Evolutionary conservation across 2,329 filamentous ascomycete species (phyloP).

Genomic region (Cercospora sesami): DNA sequence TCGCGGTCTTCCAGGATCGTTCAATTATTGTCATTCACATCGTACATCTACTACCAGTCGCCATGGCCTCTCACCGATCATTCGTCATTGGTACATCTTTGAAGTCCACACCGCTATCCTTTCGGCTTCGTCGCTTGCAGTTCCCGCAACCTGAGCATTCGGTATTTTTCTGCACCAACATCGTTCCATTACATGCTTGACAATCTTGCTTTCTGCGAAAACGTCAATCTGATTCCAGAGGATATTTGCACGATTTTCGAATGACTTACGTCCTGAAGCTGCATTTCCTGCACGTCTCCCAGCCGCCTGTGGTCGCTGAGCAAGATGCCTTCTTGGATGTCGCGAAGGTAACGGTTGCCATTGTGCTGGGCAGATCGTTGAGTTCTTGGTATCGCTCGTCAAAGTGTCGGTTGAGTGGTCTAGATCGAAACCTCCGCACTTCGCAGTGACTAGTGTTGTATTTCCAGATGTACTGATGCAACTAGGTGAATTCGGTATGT

Average conservation of each 20-base stretch:
- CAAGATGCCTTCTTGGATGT: neutral
- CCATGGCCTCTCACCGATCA: neutral
- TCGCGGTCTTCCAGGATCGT: neutral
- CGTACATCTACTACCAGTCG: neutral
- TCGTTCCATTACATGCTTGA: neutral
- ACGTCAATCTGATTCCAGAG: neutral
- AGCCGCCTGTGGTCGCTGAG: neutral
- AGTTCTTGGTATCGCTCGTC: neutral
- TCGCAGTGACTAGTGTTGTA: neutral
- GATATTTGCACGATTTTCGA: too few species aligned
- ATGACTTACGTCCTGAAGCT: conserved; percentile 5
- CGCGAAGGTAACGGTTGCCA: conserved; percentile 3
- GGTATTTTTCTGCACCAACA: neutral
- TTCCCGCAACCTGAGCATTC: neutral
- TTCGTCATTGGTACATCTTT: neutral
- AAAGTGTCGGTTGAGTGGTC: neutral
- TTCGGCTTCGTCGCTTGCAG: neutral
- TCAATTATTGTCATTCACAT: neutral
- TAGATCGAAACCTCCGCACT: neutral
- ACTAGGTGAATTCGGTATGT: neutral
- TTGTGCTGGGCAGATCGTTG: neutral
- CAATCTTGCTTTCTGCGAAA: neutral
- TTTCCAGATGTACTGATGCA: neutral
- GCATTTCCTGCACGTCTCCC: conserved; percentile 1
- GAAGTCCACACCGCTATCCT: conserved; percentile 11